Conservation (phyloP, 768 basidiomycete species). For the Scleroderma bovista region DNA sequence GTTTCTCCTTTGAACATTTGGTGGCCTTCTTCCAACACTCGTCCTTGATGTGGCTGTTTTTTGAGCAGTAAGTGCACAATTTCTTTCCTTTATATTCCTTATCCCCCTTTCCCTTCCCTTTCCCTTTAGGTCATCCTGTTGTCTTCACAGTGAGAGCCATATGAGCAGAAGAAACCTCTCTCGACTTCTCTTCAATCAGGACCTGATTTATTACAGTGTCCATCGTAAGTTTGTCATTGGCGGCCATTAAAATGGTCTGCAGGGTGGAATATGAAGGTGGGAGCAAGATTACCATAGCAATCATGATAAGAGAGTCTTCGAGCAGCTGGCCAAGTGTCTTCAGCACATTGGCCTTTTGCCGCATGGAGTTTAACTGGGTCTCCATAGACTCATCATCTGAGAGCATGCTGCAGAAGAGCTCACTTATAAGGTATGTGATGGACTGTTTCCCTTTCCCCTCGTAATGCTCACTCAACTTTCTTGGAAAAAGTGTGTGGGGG, state of each 20-base stretch:
- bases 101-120: not conserved
- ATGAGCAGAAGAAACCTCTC: not conserved
- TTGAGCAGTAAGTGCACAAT: not conserved
- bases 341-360: conserved; percentile 10
- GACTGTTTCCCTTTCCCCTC: conserved; percentile 19
- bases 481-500: too few species aligned
- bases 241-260: conserved; percentile 15
- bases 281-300: conserved; percentile 16
- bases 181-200: not conserved
- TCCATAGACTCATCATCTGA: conserved; percentile 11
- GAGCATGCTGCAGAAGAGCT: conserved; percentile 17
- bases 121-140: not conserved
- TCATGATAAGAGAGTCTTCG: conserved; percentile 14
- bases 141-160: not conserved
- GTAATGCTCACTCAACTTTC: conserved; percentile 10
- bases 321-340: conserved; percentile 10
- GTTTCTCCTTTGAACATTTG: too few species aligned
- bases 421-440: conserved; percentile 17
- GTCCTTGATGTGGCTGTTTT: not conserved
- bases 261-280: conserved; percentile 16
- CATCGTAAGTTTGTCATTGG: not conserved
- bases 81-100: not conserved
- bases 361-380: conserved; percentile 17
- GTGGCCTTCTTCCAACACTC: too few species aligned
- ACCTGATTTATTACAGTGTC: not conserved